Evolutionary conservation across 2,329 filamentous ascomycete genomes (phyloP), one percentile per base, ranked within the genome.

Genomic region (Alternaria arborescens): DNA sequence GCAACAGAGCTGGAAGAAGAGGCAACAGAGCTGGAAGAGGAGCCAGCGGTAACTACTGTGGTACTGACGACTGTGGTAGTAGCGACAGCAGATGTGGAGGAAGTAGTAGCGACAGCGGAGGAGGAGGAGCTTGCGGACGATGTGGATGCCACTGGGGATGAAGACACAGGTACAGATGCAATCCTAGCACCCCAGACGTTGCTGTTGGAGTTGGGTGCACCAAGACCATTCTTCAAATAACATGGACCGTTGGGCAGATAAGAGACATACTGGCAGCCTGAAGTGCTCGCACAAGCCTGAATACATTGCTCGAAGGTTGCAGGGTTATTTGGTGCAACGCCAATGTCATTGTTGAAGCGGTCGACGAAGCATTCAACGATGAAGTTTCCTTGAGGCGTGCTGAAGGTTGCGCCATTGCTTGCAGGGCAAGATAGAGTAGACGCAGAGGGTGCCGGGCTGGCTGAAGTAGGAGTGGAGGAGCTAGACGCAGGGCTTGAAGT

Each of bases 161-260:
- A 36, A 12, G 20, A 20, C 12, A n/a, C 16, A 32, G 54, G 41
- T 11, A 53, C 18, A 24, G 42, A 50, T 18, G 12, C 46, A 20
- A 55, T 22, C 32, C 55, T 65, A 30, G 62, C 62, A 44, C 59
- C 62, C 62, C 62, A 65, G 20, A 65, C 60, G 24, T 24, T 30
- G 8, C 11, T 14, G 36, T 65, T 62, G 12, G 48, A 26, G 11
- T 32, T 44, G n/a, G 62, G 52, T 24, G 40, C 43, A 40, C 62
- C 62, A n/a, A 56, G 12, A n/a, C 46, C 60, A 16, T 12, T 52
- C 60, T 65, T 65, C 14, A 65, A 11, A 24, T 65, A 65, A 41
- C 60, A 64, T 18, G 60, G 60, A 8, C 61, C 64, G 16, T 62
- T 63, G 12, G 64, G 64, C 3, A 58, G 18, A 46, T 65, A 67